Evolutionary conservation across 306 rosid genomes (phyloP).

Genomic region (Begonia peltatifolia): DNA sequence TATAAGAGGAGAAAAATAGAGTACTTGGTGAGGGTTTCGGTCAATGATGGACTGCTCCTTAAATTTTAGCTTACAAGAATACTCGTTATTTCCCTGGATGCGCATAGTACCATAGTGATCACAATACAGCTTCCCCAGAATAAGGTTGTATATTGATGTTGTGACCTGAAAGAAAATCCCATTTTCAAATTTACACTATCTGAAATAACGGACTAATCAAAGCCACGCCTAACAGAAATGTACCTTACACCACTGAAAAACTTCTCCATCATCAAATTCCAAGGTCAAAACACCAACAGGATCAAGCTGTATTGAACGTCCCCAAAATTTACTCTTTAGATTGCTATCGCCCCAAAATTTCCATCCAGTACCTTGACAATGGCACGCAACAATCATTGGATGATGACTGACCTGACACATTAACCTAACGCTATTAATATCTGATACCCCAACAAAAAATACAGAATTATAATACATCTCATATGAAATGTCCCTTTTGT

Average conservation of each 20-base stretch:
- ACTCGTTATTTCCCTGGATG: constrained; percentile 65
- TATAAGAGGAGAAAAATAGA: constrained; percentile 3
- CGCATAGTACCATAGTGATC: constrained; percentile 99
- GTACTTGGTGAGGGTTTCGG: constrained; percentile 96
- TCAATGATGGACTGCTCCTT: constrained; percentile 98
- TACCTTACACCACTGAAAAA: constrained; percentile 95
- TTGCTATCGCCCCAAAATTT: constrained; percentile 97
- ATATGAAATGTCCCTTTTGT: background rate
- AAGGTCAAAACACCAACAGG: constrained; percentile 79
- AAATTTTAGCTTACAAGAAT: constrained; percentile 82
- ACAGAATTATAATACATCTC: background rate
- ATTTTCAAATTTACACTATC: constrained; percentile 9
- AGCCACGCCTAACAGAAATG: background rate
- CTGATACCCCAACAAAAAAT: background rate
- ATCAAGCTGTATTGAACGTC: constrained; percentile 96
- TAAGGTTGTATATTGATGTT: constrained; percentile 94
- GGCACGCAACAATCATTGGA: constrained; percentile 96
- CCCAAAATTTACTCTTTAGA: constrained; percentile 99
- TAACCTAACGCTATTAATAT: constrained; percentile 18
- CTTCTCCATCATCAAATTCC: constrained; percentile 96
- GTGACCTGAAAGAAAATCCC: constrained; percentile 54
- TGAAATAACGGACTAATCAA: constrained; percentile 3
- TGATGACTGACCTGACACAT: constrained; percentile 92
- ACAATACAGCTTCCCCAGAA: constrained; percentile 89
- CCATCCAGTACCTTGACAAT: constrained; percentile 97